Base-by-base conservation (phyloP, 2,329 filamentous ascomycete species). In the Cercospora nicotianae region DNA sequence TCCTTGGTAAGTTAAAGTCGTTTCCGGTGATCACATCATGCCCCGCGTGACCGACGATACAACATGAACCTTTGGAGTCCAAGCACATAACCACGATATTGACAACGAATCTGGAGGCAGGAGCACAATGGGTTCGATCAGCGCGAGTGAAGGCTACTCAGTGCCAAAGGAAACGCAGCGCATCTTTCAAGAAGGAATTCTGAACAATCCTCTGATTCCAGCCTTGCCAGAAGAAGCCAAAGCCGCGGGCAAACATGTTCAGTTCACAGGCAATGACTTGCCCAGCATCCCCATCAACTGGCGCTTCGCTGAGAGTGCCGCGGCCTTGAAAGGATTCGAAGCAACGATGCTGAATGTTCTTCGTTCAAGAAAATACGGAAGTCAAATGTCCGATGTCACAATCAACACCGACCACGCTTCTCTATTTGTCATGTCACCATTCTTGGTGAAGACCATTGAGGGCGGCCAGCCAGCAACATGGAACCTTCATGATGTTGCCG, bases 211-310 rank as follows among this genome's bases (percentile, higher is more conserved):
- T 0, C 75, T 83, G 12, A 77, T 84, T 5, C 76, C 78, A 18
- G 72, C 75, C 18, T 68, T 82, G 2, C 82, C 81, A 0, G 30
- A 65, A 26, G 80, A 80, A 10, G 76, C 80, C 51, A 67, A 76
- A 61, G 75, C 79, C 71, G 78, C 78, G 60, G 78, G 76, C 7
- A 75, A 78, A 84, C 51, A 75, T 71, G 63, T 71, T 20, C 16
- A 42, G 0, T 86, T 85, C 65, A 78, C 80, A 26, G 85, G 85
- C 3, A 77, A 72, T 16, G 72, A 78, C 26, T 73, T 75, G 30
- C 84, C 84, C 0, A 82, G 77, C 55, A 80, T 87, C 9, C 84
- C 85, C 0, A 83, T 87, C 74, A 86, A 85, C 62, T 87, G 86
- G 85, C 79, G 85, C 2, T 85, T 86, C 61, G 84, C 85, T 2